Conservation (phyloP, 2,329 filamentous ascomycete species). For the Stromatinia cepivora region DNA sequence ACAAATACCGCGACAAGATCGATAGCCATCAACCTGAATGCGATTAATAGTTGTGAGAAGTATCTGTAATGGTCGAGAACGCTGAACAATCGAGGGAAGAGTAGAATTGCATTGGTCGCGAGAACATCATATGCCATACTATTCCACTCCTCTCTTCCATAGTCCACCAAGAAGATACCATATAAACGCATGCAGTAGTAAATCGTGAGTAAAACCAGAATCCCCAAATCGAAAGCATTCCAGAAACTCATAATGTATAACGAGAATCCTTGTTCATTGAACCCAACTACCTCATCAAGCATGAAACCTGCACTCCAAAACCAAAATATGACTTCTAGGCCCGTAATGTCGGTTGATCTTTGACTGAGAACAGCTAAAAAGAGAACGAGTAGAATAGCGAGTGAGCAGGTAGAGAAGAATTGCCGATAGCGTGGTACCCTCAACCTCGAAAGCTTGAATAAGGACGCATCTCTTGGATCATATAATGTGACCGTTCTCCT, state of each 20-base stretch:
- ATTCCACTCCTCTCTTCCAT: slow-evolving; percentile 67
- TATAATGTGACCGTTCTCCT: slow-evolving; percentile 77
- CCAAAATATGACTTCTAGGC: slow-evolving; percentile 88
- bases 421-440: slow-evolving; percentile 90
- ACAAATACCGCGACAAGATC: slow-evolving; percentile 84
- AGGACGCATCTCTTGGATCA: slow-evolving; percentile 83
- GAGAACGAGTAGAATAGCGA: slow-evolving; percentile 79
- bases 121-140: slow-evolving; percentile 92
- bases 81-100: slow-evolving; percentile 89
- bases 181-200: slow-evolving; percentile 91
- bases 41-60: slow-evolving; percentile 91
- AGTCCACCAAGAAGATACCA: slow-evolving; percentile 78
- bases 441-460: slow-evolving; percentile 87
- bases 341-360: slow-evolving; percentile 77
- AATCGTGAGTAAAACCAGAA: slow-evolving; percentile 77
- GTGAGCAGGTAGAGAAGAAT: slow-evolving; percentile 83
- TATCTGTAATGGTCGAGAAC: slow-evolving; percentile 94
- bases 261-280: slow-evolving; percentile 94
- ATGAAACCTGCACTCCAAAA: slow-evolving; percentile 97
- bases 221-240: slow-evolving; percentile 94
- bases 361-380: slow-evolving; percentile 80
- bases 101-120: slow-evolving; percentile 82
- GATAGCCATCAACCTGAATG: slow-evolving; percentile 90
- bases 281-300: slow-evolving; percentile 93
- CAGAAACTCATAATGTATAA: slow-evolving; percentile 97